phyloP scores from a whole-genome alignment of 768 basidiomycete species.

The Lentinus tigrinus region DNA sequence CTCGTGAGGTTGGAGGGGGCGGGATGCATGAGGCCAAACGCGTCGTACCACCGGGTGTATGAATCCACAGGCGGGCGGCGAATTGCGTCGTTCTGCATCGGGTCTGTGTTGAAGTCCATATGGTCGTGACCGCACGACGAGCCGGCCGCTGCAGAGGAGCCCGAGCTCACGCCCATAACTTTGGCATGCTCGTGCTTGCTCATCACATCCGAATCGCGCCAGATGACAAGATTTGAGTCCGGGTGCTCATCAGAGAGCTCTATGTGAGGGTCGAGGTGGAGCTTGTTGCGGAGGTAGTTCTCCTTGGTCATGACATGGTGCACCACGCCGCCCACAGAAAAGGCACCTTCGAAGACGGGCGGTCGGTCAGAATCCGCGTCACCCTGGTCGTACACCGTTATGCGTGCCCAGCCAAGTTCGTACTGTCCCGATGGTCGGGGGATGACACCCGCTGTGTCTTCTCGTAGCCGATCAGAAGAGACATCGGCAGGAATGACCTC shows the following conservation, averaged over 20 bases:
- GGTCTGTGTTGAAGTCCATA: slow-evolving; percentile 64
- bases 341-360: slow-evolving; percentile 74
- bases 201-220: slow-evolving; percentile 71
- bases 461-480: slow-evolving; percentile 54
- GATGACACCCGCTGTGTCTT: slow-evolving; percentile 58
- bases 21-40: slow-evolving; percentile 31
- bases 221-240: slow-evolving; percentile 65
- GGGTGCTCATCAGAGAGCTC: slow-evolving; percentile 37
- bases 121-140: slow-evolving; percentile 70
- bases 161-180: slow-evolving; percentile 20
- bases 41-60: slow-evolving; percentile 43
- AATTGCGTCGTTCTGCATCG: slow-evolving; percentile 50
- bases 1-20: slow-evolving; percentile 39
- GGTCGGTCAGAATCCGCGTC: slow-evolving; percentile 44
- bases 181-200: slow-evolving; percentile 46
- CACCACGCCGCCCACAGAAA: slow-evolving; percentile 62
- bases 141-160: slow-evolving; percentile 21
- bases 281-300: slow-evolving; percentile 65
- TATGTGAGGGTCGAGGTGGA: slow-evolving; percentile 53
- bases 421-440: slow-evolving; percentile 39
- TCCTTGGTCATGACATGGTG: slow-evolving; percentile 73
- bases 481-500: slow-evolving; percentile 65
- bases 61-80: slow-evolving; percentile 28
- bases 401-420: slow-evolving; percentile 74
- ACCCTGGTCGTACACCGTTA: slow-evolving; percentile 67